phyloP scores from a whole-genome alignment of 2,329 filamentous ascomycete species.

The Teratosphaeria epicoccoides region DNA sequence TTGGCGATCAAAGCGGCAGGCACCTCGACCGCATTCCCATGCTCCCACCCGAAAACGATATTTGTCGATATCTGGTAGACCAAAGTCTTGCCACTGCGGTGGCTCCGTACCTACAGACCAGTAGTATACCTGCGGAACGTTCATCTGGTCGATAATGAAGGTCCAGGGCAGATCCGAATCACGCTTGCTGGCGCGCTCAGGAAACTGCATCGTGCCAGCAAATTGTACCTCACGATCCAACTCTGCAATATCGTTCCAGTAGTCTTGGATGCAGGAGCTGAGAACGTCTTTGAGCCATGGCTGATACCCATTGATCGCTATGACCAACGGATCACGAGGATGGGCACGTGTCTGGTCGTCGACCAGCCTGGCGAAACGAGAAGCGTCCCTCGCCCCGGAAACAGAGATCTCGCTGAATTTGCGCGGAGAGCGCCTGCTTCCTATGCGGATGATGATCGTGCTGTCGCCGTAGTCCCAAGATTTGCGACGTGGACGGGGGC shows the following conservation, averaged over 20 bases:
- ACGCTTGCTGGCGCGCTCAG: slow-evolving; percentile 23
- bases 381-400: slow-evolving; percentile 18
- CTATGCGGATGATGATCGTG: slow-evolving; percentile 23
- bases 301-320: slow-evolving; percentile 26
- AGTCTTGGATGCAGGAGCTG: slow-evolving; percentile 24
- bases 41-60: slow-evolving; percentile 27
- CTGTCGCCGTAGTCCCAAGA: slow-evolving; percentile 12
- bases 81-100: slow-evolving; percentile 14
- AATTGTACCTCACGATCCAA: slow-evolving; percentile 27
- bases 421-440: slow-evolving; percentile 18
- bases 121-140: slow-evolving; percentile 29
- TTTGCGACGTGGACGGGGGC: slow-evolving; percentile 12
- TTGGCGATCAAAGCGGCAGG: slow-evolving; percentile 20
- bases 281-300: slow-evolving; percentile 27
- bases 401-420: slow-evolving; percentile 22
- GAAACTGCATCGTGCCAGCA: slow-evolving; percentile 26
- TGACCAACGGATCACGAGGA: slow-evolving; percentile 24
- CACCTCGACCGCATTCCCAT: slow-evolving; percentile 26
- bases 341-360: slow-evolving; percentile 22
- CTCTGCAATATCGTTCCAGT: slow-evolving; percentile 23
- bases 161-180: slow-evolving; percentile 26
- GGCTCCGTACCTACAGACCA: slow-evolving; percentile 27
- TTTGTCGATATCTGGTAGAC: slow-evolving; percentile 19
- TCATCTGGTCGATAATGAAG: slow-evolving; percentile 29
- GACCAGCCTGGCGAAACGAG: slow-evolving; percentile 22